Evolutionary conservation across 2,329 filamentous ascomycete species (phyloP), one percentile per base, ranked within the genome.

Genomic region (Penicillium sp.): DNA sequence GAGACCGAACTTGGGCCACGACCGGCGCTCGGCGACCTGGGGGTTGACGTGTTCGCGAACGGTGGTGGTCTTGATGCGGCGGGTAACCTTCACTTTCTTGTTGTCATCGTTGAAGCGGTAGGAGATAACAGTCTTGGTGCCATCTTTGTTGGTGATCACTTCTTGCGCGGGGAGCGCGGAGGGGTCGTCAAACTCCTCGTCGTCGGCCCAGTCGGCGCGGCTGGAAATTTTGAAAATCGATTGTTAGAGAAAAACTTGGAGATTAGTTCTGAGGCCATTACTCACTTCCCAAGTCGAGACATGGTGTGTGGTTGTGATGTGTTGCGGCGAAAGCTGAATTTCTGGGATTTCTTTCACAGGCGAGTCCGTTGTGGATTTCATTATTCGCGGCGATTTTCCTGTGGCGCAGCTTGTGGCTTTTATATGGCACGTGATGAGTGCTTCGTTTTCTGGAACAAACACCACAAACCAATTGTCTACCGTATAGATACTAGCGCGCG

Each of bases 81-180:
- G 93, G 60, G 93, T 98, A 62, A 92, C 95, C 85, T 98, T 98
- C 73, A 98, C 90, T 79, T 96, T 96, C 77, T 96, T 93, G 78
- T 90, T 90, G 62, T 93, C 86, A 67, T 99, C 95, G 81, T 96
- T 93, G 81, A 91, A 87, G 70, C 87, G 86, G 82, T 91, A 96
- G 62, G 90, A 90, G 72, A 96, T 88, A 68, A 95, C 90, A 47
- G 96, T 99, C 81, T 97, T 96, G 70, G 91, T 96, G 75, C 96
- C 95, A 77, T 99, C 95, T 81, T 97, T 96, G 86, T 99, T 98
- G 75, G 89, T 89, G 75, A 91, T 93, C 68, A 93, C 90, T 80
- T 95, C 89, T 67, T 90, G 87, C 67, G 90, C 85, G 59, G 95
- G 95, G 69, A 99, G 90, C 67, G 85, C 81, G 80, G 90, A 86